Conservation (phyloP, 2,329 filamentous ascomycete species). For the Trichoderma polysporum region DNA sequence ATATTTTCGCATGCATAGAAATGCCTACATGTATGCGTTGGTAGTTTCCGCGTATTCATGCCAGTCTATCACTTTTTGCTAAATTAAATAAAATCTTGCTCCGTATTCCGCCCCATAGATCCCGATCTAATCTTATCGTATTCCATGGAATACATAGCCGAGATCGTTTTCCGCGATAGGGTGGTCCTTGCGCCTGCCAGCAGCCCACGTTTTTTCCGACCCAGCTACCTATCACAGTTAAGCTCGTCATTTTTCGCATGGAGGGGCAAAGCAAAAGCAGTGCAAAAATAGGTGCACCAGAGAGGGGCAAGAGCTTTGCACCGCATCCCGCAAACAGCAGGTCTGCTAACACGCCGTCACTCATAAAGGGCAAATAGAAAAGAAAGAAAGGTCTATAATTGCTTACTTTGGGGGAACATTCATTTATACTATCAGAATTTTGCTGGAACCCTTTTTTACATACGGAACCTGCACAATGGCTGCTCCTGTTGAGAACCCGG, state of each 20-base stretch:
- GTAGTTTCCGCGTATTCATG: too few relatives aligned
- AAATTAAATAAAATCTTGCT: not conserved
- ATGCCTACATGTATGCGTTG: too few relatives aligned
- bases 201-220: not conserved
- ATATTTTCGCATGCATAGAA: too few relatives aligned
- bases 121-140: conserved; percentile 10
- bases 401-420: not conserved
- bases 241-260: conserved; percentile 10
- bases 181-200: conserved; percentile 12
- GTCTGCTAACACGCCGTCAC: not conserved
- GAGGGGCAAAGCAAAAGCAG: not conserved
- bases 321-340: not conserved
- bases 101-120: not conserved
- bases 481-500: conserved; percentile 27
- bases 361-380: not conserved
- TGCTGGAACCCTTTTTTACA: too few relatives aligned
- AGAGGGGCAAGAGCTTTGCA: conserved; percentile 1
- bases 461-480: not conserved
- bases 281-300: not conserved
- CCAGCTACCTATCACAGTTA: not conserved
- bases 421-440: not conserved
- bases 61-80: not conserved
- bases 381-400: not conserved
- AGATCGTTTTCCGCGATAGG: conserved; percentile 3
- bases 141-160: not conserved